Base-by-base conservation (phyloP, 306 rosid species). In the Prunus campanulata region DNA sequence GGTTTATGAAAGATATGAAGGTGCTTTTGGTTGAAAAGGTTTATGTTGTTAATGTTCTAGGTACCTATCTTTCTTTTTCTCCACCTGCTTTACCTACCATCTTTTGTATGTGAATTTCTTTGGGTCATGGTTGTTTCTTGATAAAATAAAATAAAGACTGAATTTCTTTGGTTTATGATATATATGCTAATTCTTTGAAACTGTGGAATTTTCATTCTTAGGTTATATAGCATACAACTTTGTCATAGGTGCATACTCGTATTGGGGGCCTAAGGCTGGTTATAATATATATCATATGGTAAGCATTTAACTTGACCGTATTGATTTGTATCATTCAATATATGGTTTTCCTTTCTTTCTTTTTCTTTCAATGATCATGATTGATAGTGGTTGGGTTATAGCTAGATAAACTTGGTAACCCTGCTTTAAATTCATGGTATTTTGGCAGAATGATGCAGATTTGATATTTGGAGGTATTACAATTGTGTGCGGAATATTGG, bases 181-280 rank as follows among this genome's bases (percentile, higher is more conserved):
- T 22, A 74, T 52, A 14, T 56, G 54, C 51, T 66, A 80, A 65
- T 66, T 51, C 61, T 50, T 9, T 66, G 20, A 29, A 70, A 73
- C 71, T 65, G 27, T 66, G 66, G 76, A 81, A 63, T 62, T 65
- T 65, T 73, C 47, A 54, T 79, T 79, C 56, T 4, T 68, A 93
- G 98, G 97, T 76, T 86, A 83, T 77, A 72, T 87, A 77, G 89
- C 82, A 32, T 93, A 93, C 93, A 90, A 70, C 83, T 91, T 91
- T 59, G 98, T 93, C 51, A 4, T 93, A 16, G 97, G 98, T 55
- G 97, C 98, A 3, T 91, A 88, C 87, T 86, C 97, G 11, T 93
- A 91, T 78, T 93, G 98, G 98, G 98, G 93, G 1, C 97, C 98
- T 19, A 93, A 90, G 85, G 96, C 94, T 30, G 94, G 91, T 70